Evolutionary conservation across 495 filamentous ascomycete genomes (phyloP).

Genomic region (Corynascus novoguineensis): DNA sequence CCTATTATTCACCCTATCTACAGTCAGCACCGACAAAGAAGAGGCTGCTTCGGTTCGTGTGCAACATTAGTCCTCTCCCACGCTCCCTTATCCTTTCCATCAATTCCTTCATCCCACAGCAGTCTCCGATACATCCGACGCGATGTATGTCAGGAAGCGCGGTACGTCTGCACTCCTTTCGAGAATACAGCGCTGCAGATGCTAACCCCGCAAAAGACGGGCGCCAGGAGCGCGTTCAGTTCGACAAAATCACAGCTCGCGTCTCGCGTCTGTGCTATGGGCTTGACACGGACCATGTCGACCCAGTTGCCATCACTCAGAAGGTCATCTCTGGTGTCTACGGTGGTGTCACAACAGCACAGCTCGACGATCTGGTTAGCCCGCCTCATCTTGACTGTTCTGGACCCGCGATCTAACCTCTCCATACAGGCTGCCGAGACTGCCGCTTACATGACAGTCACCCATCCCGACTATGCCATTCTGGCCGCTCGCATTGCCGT

Average conservation of each 20-base stretch:
- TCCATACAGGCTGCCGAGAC: slow-evolving; percentile 82
- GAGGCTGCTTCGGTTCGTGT: background rate
- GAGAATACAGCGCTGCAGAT: slow-evolving; percentile 1
- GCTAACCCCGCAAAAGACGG: slow-evolving; percentile 60
- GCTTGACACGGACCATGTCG: slow-evolving; percentile 91
- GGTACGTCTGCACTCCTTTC: slow-evolving; percentile 38
- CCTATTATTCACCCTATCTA: background rate
- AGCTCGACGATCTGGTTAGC: slow-evolving; percentile 92
- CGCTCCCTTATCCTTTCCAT: background rate
- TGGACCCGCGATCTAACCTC: slow-evolving; percentile 10
- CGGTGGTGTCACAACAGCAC: slow-evolving; percentile 91
- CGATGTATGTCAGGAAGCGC: slow-evolving; percentile 57
- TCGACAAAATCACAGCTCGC: slow-evolving; percentile 99
- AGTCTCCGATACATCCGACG: slow-evolving; percentile 17
- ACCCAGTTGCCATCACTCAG: slow-evolving; percentile 95
- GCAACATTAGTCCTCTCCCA: background rate
- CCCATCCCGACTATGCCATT: slow-evolving; percentile 98
- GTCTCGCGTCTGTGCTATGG: slow-evolving; percentile 97
- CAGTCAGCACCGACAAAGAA: background rate
- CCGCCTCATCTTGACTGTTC: background rate
- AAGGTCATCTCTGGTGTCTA: slow-evolving; percentile 99
- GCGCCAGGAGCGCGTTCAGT: slow-evolving; percentile 99
- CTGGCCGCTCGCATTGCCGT: slow-evolving; percentile 97
- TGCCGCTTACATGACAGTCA: slow-evolving; percentile 99
- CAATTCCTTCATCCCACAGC: slow-evolving; percentile 1